Evolutionary conservation across 495 filamentous ascomycete genomes (phyloP), one percentile per base, ranked within the genome.

Genomic region (Lasiosphaeris hirsuta): DNA sequence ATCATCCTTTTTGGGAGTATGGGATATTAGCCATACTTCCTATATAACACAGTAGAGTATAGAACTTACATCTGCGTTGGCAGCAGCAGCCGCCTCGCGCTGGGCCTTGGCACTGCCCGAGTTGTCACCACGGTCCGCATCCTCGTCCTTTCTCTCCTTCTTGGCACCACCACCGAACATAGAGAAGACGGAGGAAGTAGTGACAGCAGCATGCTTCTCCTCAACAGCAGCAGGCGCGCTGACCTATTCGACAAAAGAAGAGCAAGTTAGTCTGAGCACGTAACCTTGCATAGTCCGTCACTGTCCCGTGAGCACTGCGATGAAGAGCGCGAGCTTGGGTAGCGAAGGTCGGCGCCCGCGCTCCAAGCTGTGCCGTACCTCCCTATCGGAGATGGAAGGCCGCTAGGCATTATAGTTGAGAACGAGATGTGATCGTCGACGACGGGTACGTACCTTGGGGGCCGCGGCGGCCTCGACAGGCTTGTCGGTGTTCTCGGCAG

Each of bases 141-240:
- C 84, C 36, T 90, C 89, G 14, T 86, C 90, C 58, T 84, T 77
- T 72, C 90, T 90, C 70, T 90, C 87, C 66, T 82, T 82, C 83
- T 92, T 95, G 71, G 90, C 92, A 50, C 90, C 89, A 53, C 92
- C 92, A 58, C 94, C 94, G 72, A 98, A 98, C 94, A 98, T 98
- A 70, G 88, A 89, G 79, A 96, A 98, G 51, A 98, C 86, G 10
- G 75, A 72, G 7, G 74, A 73, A 3, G 70, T 67, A 49, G 77
- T 75, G 37, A 75, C 65, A 54, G 75, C 41, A 30, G 23, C 67
- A 54, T 67, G 60, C 56, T 68, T 60, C 7, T 55, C 53, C 13
- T 63, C 60, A 58, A 57, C 49, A 14, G 56, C 45, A 44, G 57
- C 34, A 34, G 61, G 23, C 5, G 23, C 23, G 23, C 23, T 30